phyloP scores from a whole-genome alignment of 169 alveolate genomes.

The Ichthyophthirius multifiliis region DNA sequence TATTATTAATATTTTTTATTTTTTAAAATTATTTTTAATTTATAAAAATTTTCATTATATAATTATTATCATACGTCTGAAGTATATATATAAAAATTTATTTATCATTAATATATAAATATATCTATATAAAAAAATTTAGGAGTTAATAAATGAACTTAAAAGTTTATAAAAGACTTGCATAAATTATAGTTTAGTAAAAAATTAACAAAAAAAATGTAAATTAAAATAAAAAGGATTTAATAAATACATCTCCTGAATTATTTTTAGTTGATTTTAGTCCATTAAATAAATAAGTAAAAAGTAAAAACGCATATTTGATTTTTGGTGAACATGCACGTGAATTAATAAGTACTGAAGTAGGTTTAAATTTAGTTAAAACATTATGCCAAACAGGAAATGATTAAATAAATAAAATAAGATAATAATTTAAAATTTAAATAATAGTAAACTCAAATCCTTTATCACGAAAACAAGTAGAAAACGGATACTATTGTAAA shows the following conservation, averaged over 20 bases:
- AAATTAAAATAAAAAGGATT: too few species aligned
- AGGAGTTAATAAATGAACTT: too few species aligned
- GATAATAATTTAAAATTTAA: neutral
- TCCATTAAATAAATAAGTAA: neutral
- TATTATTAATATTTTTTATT: too few species aligned
- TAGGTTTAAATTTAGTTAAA: slow-evolving; percentile 31
- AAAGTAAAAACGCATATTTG: slow-evolving; percentile 15
- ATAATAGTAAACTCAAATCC: slow-evolving; percentile 41
- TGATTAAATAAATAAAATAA: slow-evolving; percentile 5
- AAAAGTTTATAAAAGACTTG: neutral
- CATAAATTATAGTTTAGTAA: neutral
- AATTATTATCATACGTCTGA: too few species aligned
- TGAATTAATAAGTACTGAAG: slow-evolving; percentile 45
- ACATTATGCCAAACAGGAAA: slow-evolving; percentile 10
- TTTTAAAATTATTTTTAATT: too few species aligned
- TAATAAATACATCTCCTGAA: neutral
- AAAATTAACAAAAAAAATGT: too few species aligned
- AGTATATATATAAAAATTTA: too few species aligned
- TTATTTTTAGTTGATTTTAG: neutral
- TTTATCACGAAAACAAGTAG: slow-evolving; percentile 32
- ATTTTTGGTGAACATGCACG: slow-evolving; percentile 52
- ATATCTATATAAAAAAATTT: too few species aligned
- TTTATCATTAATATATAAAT: too few species aligned
- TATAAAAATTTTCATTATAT: too few species aligned
- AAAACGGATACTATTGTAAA: slow-evolving; percentile 42